phyloP scores from a whole-genome alignment of 768 basidiomycete species.

The Nidula microcarpa region DNA sequence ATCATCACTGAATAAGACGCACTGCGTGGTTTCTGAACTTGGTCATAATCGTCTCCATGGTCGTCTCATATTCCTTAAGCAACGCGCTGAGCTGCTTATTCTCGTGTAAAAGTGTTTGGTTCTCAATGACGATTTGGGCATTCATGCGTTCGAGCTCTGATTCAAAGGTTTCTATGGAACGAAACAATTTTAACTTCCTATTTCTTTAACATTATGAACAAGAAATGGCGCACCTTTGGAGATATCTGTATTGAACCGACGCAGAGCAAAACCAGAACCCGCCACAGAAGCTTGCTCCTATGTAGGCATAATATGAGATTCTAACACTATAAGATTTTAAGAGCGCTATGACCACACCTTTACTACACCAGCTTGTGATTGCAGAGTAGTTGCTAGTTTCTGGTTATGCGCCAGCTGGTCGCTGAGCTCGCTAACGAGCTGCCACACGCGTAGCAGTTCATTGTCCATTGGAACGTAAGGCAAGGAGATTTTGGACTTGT shows the following conservation, averaged over 20 bases:
- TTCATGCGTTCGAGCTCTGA: slow-evolving; percentile 90
- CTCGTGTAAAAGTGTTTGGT: slow-evolving; percentile 88
- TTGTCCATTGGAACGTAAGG: slow-evolving; percentile 45
- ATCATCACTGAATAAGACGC: slow-evolving; percentile 1
- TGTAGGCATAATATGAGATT: not conserved
- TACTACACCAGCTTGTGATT: slow-evolving; percentile 64
- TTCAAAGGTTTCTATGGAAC: slow-evolving; percentile 76
- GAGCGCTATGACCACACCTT: slow-evolving; percentile 48
- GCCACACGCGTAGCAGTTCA: slow-evolving; percentile 75
- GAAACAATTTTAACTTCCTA: slow-evolving; percentile 15
- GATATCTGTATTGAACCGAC: slow-evolving; percentile 86
- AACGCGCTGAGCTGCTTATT: slow-evolving; percentile 90
- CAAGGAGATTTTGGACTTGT: too few relatives aligned
- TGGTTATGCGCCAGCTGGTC: slow-evolving; percentile 83
- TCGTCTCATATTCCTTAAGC: slow-evolving; percentile 91
- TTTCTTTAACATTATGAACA: slow-evolving; percentile 19
- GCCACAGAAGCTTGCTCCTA: slow-evolving; percentile 70
- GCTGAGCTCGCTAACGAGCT: slow-evolving; percentile 76
- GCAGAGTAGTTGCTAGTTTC: slow-evolving; percentile 64
- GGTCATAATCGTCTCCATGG: slow-evolving; percentile 94
- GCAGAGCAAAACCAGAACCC: slow-evolving; percentile 71
- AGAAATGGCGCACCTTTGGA: slow-evolving; percentile 57
- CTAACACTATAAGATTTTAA: not conserved
- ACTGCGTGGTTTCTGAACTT: slow-evolving; percentile 94
- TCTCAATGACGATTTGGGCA: slow-evolving; percentile 89